Evolutionary conservation across 495 filamentous ascomycete species (phyloP), one percentile per base, ranked within the genome.

Genomic region (Podospora didyma): DNA sequence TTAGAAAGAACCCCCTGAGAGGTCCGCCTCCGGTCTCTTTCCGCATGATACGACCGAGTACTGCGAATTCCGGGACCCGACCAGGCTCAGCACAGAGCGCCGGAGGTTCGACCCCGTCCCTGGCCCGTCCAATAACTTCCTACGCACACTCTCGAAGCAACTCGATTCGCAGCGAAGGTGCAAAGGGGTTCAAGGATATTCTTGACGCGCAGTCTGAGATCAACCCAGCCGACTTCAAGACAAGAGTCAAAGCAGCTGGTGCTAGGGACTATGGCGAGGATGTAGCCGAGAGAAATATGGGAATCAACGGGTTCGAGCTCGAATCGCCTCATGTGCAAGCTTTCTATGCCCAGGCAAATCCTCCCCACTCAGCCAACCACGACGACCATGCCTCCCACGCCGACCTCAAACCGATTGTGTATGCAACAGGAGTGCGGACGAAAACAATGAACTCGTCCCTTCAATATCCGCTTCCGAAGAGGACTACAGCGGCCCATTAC

Each of bases 251-350:
- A 48, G 76, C 79, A 9, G 62, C 75, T 12, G 79, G 79, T 0
- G 63, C 69, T 1, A 71, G 71, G 49, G 75, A 78, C 49, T 82
- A 79, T 53, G 79, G 75, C 34, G 79, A 83, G 61, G 80, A 82
- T 60, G 79, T 83, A 0, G 80, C 80, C 5, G 79, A 81, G 44
- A 68, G 80, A 22, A 83, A 83, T 52, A 71, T 80, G 46, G 65
- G 53, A 17, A 58, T 67, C 49, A 76, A 71, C 46, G 67, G 69
- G 1, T 65, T 64, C 50, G 49, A 67, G 28, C 57, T 70, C 6
- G 57, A 60, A 19, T 66, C 71, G 1, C 41, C 58, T 3, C 67
- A 68, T 7, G 69, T 72, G 12, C 53, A 58, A 45, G 66, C 66
- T 1, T 75, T 67, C 34, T 66, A 73, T 57, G 55, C 66, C 3